These are phyloP conservation scores for Phytophthora agathidicida DNA, from an alignment of 352 stramenopile genomes.

Conservation along the genomic window DNA sequence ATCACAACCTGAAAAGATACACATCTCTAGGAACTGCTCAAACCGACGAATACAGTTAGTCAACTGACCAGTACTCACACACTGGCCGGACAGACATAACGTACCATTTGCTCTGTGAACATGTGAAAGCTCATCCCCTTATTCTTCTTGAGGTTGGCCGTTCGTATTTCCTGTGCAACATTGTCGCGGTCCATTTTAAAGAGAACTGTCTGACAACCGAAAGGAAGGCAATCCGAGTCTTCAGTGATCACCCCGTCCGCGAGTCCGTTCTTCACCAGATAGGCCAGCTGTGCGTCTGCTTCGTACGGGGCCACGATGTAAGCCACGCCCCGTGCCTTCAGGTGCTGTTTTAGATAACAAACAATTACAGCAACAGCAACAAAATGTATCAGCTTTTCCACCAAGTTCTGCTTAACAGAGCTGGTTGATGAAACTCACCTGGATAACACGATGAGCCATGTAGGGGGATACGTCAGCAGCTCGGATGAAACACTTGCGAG, in stretches of 20 bases:
- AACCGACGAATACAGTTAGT: background rate
- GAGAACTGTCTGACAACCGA: slow-evolving; percentile 91
- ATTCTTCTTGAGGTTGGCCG: slow-evolving; percentile 73
- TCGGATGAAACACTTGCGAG: slow-evolving; percentile 72
- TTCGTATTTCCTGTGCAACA: slow-evolving; percentile 85
- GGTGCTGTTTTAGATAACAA: slow-evolving; percentile 28
- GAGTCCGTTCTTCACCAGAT: slow-evolving; percentile 76
- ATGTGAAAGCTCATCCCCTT: slow-evolving; percentile 74
- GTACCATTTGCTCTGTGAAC: slow-evolving; percentile 88
- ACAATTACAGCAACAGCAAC: too few relatives aligned
- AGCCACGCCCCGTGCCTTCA: slow-evolving; percentile 70
- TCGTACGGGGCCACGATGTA: slow-evolving; percentile 98
- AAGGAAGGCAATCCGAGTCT: slow-evolving; percentile 95
- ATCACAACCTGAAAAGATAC: slow-evolving; percentile 92
- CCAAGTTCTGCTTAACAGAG: background rate
- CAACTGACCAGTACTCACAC: background rate
- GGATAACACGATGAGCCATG: slow-evolving; percentile 83
- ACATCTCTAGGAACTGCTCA: slow-evolving; percentile 88
- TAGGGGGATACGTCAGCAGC: slow-evolving; percentile 81
- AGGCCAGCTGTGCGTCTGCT: slow-evolving; percentile 97
- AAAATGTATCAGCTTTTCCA: background rate
- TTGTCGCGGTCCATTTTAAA: slow-evolving; percentile 96
- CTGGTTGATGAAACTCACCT: slow-evolving; percentile 34
- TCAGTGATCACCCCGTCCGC: slow-evolving; percentile 96
- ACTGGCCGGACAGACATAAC: background rate